Percentiles rank a stretch among this genome's conserved stretches.
These are phyloP conservation scores for Saccharomycopsis lassenensis DNA, from an alignment of 805 yeast genomes.

Conservation along the genomic window DNA sequence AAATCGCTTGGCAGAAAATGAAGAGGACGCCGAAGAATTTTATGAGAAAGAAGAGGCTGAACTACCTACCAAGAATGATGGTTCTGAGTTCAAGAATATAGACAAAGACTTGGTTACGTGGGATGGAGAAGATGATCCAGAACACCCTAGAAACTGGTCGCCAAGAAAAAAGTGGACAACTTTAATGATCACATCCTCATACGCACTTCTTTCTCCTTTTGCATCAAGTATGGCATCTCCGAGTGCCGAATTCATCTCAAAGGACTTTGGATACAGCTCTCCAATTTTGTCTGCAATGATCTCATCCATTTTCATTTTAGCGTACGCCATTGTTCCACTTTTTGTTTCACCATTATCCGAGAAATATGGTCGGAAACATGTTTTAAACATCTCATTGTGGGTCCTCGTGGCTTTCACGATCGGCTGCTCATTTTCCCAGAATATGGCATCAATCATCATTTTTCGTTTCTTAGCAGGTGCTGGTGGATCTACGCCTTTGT, in stretches of 20 bases:
- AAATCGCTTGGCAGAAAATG: not conserved
- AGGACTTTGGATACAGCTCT: conserved; percentile 31
- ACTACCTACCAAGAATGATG: conserved; percentile 29
- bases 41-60: not conserved
- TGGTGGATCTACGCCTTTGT: conserved; percentile 55
- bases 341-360: conserved; percentile 60
- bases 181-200: conserved; percentile 37
- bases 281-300: conserved; percentile 37
- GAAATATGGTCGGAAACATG: conserved; percentile 47
- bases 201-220: conserved; percentile 50
- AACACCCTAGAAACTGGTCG: conserved; percentile 56
- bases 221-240: conserved; percentile 55
- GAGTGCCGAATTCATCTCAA: conserved; percentile 39
- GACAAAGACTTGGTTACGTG: conserved; percentile 61
- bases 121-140: conserved; percentile 51
- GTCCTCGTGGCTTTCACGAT: conserved; percentile 38
- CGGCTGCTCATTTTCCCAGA: conserved; percentile 51
- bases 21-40: not conserved
- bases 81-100: conserved; percentile 39
- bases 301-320: conserved; percentile 56
- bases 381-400: conserved; percentile 41
- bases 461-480: conserved; percentile 54
- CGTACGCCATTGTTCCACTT: conserved; percentile 59
- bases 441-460: conserved; percentile 42
- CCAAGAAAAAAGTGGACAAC: conserved; percentile 29